Percentiles rank a stretch among this genome's conserved stretches.
These are phyloP conservation scores for Fusarium stilboides DNA, from an alignment of 2,329 filamentous ascomycete species.

Conservation along the genomic window DNA sequence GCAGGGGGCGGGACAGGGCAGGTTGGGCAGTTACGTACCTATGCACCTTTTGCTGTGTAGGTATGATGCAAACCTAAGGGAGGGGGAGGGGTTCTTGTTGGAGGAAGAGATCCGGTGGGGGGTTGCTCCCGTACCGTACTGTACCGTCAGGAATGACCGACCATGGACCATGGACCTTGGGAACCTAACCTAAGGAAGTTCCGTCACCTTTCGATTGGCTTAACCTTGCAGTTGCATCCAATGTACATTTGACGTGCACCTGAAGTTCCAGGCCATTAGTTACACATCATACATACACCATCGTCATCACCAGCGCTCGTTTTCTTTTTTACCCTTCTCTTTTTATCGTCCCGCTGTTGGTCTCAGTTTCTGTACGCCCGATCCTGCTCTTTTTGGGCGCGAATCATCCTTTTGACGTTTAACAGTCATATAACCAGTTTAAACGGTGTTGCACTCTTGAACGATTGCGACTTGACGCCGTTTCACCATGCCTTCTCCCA, in stretches of 20 bases:
- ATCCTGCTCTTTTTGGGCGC: constrained; percentile 1
- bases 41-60: constrained; percentile 10
- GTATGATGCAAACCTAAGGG: constrained; percentile 46
- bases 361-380: constrained; percentile 31
- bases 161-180: constrained; percentile 6
- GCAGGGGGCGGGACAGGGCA: constrained; percentile 20
- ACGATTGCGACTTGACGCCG: constrained; percentile 24
- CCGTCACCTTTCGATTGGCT: constrained; percentile 9
- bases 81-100: constrained; percentile 38
- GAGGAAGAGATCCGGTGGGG: constrained; percentile 31
- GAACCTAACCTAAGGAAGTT: constrained; percentile 10
- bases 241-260: constrained; percentile 32
- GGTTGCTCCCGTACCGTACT: not conserved
- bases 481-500: constrained; percentile 65
- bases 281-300: constrained; percentile 40
- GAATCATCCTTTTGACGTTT: constrained; percentile 14
- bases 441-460: constrained; percentile 35
- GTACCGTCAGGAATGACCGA: constrained; percentile 1
- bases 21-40: constrained; percentile 24
- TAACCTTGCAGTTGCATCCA: constrained; percentile 23
- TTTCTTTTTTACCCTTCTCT: constrained; percentile 10
- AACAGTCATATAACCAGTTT: constrained; percentile 15
- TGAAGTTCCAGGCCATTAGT: constrained; percentile 38
- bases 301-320: constrained; percentile 35
- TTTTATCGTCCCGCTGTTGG: constrained; percentile 15